These are phyloP conservation scores for Prinsepia uniflora DNA, from an alignment of 306 rosid species.

Conservation along the genomic window DNA sequence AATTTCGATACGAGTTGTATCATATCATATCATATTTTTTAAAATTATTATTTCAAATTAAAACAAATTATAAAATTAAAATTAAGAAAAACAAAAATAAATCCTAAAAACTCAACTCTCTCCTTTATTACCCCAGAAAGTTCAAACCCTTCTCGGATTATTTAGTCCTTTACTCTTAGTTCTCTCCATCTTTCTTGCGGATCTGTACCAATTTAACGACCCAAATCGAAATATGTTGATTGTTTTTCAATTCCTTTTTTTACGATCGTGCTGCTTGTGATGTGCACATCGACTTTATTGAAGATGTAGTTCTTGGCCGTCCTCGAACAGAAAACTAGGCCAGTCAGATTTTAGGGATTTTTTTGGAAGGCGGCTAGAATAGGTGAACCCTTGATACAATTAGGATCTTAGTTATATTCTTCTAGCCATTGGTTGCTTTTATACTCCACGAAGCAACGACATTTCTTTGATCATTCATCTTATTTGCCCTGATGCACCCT, in stretches of 20 bases:
- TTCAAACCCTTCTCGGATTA: neutral
- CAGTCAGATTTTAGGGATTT: slow-evolving; percentile 19
- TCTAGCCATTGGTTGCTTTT: neutral
- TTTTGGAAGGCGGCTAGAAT: slow-evolving; percentile 43
- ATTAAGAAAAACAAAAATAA: no score
- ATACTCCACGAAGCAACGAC: neutral
- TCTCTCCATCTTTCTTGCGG: slow-evolving; percentile 14
- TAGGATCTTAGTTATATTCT: slow-evolving; percentile 33
- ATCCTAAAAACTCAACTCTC: no score
- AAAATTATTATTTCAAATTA: no score
- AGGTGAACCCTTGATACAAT: slow-evolving; percentile 20
- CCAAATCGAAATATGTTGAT: slow-evolving; percentile 33
- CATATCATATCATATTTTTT: no score
- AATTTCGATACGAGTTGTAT: no score
- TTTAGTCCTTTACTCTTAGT: slow-evolving; percentile 4
- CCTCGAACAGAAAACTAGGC: slow-evolving; percentile 76
- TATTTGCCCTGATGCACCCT: neutral
- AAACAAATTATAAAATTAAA: no score
- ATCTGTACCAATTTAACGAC: slow-evolving; percentile 25
- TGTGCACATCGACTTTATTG: slow-evolving; percentile 72
- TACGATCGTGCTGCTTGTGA: slow-evolving; percentile 71
- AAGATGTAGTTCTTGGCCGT: slow-evolving; percentile 80
- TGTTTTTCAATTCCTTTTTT: slow-evolving; percentile 62
- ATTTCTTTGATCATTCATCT: neutral
- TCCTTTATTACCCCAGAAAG: no score